Base-by-base conservation (phyloP, 2,329 filamentous ascomycete genomes). In the Cladosporium sp. region DNA sequence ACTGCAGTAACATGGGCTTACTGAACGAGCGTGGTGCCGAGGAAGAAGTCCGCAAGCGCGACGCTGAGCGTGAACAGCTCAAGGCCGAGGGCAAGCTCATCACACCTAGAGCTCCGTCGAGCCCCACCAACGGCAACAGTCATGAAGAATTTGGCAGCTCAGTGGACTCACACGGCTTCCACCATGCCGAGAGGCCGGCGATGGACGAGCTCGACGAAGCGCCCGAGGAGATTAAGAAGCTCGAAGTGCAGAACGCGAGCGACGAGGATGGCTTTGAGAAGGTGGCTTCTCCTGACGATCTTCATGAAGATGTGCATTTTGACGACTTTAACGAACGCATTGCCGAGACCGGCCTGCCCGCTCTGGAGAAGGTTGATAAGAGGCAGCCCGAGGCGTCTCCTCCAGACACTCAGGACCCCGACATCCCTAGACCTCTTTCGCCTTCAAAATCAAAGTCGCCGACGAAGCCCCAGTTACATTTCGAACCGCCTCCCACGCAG, bases 1-100 rank as follows among this genome's bases (percentile, higher is more conserved):
- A 98, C 70, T 98, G 93, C 72, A 97, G 92, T 69, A 98, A 98
- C 68, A 98, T 98, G 93, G 91, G 88, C 5, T 76, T 98, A 34
- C 75, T 98, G 59, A 98, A 98, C 66, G 91, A 97, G 67, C 77
- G 83, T 9, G 93, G 92, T 32, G 91, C 90, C 9, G 91, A 98
- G 67, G 85, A 89, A 59, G 83, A 95, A 58, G 89, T 97, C 55
- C 83, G 80, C 56, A 77, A 82, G 40, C 81, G 93, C 55, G 91
- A 98, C 65, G 72, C 78, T 9, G 90, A 96, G 67, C 83, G 93
- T 46, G 87, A 95, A 60, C 81, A 83, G 37, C 74, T 97, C 40
- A 85, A 89, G 60, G 77, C 76, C 1, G 87, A 93, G 65, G 91
- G 90, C 40, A 86, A 82, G 59, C 81, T 95, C 49, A 79, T 79